Percentiles rank a stretch among this genome's conserved stretches.
phyloP scores from a whole-genome alignment of 768 basidiomycete genomes.

The Podaxis sp. region DNA sequence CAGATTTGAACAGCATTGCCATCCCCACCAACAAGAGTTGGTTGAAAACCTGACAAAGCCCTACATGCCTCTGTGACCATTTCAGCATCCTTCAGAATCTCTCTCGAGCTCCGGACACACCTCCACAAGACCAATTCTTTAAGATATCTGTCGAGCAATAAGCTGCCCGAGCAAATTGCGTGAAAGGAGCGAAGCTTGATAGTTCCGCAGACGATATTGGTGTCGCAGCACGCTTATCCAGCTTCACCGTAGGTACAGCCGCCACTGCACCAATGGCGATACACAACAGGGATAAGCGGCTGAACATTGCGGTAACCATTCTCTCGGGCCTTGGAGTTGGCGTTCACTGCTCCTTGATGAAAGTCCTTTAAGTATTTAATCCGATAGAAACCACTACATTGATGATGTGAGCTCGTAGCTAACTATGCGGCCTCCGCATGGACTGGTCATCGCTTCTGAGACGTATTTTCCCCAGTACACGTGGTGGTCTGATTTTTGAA shows the following conservation, averaged over 20 bases:
- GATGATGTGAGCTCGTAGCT: not conserved
- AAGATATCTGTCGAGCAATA: constrained; percentile 45
- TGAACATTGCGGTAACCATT: constrained; percentile 3
- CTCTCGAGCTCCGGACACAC: constrained; percentile 23
- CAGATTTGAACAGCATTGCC: constrained; percentile 49
- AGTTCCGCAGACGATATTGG: constrained; percentile 31
- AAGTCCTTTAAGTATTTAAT: constrained; percentile 1
- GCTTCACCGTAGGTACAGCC: constrained; percentile 16
- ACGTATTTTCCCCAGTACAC: not conserved
- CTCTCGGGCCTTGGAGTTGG: not conserved
- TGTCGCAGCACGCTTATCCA: constrained; percentile 24
- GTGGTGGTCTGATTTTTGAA: not conserved
- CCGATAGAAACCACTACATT: not conserved
- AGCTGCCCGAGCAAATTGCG: constrained; percentile 54
- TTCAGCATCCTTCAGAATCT: not conserved
- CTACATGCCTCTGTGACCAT: constrained; percentile 36
- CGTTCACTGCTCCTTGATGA: not conserved
- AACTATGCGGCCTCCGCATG: not conserved
- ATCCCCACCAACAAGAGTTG: constrained; percentile 49
- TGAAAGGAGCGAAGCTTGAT: constrained; percentile 42
- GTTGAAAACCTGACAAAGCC: constrained; percentile 39
- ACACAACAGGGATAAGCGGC: not conserved
- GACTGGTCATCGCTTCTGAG: constrained; percentile 1
- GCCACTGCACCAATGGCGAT: constrained; percentile 5
- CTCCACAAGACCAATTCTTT: constrained; percentile 44